Percentiles rank a stretch among this genome's conserved stretches.
Conservation (phyloP, 148 eudicot genomes). For the Euryodendron excelsum region DNA sequence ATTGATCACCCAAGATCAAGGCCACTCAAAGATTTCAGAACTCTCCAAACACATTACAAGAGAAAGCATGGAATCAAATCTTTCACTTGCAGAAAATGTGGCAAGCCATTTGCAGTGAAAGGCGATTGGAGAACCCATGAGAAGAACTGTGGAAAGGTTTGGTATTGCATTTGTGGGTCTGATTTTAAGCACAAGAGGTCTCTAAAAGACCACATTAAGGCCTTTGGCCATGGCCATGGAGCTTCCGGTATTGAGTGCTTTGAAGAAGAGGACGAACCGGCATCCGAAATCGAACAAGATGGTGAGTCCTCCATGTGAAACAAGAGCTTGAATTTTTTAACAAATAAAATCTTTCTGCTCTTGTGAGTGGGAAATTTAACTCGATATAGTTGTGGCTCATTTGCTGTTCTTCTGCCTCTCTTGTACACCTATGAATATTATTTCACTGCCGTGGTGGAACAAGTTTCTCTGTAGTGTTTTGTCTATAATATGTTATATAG, state of each 20-base stretch:
- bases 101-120: slow-evolving; percentile 58
- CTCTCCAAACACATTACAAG: slow-evolving; percentile 69
- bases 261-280: slow-evolving; percentile 59
- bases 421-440: neutral
- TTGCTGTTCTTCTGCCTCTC: neutral
- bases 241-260: slow-evolving; percentile 32
- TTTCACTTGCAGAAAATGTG: slow-evolving; percentile 60
- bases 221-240: slow-evolving; percentile 61
- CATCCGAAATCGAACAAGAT: slow-evolving; percentile 60
- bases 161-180: slow-evolving; percentile 69
- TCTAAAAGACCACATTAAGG: slow-evolving; percentile 56
- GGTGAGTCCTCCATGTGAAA: slow-evolving; percentile 35
- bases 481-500: neutral
- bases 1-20: slow-evolving; percentile 67
- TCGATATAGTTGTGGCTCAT: neutral
- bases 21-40: slow-evolving; percentile 64
- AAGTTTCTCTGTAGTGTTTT: slow-evolving; percentile 5
- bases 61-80: slow-evolving; percentile 68
- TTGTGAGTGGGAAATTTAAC: neutral
- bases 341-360: neutral
- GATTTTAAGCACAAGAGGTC: slow-evolving; percentile 76
- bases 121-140: slow-evolving; percentile 77
- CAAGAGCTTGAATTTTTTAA: neutral
- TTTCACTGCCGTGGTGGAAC: neutral
- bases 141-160: slow-evolving; percentile 72